These are phyloP conservation scores for Chlorella vulgaris DNA, from an alignment of 139 green algal species.

Conservation along the genomic window DNA sequence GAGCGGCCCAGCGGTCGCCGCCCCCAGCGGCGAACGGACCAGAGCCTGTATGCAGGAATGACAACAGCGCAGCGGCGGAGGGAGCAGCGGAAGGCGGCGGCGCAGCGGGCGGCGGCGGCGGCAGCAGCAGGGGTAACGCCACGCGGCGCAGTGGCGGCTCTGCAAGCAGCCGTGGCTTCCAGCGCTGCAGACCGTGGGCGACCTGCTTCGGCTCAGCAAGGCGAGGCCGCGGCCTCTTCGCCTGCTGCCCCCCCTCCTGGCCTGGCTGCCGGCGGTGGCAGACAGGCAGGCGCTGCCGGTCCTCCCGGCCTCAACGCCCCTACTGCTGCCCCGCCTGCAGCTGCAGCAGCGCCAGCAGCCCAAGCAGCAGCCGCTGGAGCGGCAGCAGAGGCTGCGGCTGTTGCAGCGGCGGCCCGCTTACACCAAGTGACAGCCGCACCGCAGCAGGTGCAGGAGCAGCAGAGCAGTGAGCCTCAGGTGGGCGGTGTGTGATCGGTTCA, in stretches of 20 bases:
- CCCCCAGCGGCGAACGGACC: neutral
- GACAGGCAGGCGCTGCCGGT: neutral
- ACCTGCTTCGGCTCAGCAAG: neutral
- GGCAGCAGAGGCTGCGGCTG: neutral
- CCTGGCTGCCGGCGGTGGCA: neutral
- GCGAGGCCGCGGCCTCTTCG: neutral
- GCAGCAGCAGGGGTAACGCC: neutral
- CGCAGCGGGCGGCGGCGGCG: neutral
- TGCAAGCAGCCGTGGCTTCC: neutral
- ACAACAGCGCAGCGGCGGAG: neutral
- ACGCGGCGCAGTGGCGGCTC: conserved; percentile 3
- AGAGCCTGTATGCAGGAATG: neutral
- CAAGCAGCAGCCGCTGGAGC: neutral
- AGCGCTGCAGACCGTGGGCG: neutral
- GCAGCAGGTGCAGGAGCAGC: conserved; percentile 17
- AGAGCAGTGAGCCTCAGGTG: neutral
- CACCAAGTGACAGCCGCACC: neutral
- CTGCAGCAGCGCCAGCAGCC: neutral
- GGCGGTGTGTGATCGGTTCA: neutral
- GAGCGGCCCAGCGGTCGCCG: neutral
- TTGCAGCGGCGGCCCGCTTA: neutral
- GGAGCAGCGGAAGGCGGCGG: conserved; percentile 1
- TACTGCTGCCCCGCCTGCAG: neutral
- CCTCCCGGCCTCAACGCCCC: no score
- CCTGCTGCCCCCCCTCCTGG: neutral